phyloP scores from a whole-genome alignment of 2,329 filamentous ascomycete species.

The Keithomyces neogunnii region DNA sequence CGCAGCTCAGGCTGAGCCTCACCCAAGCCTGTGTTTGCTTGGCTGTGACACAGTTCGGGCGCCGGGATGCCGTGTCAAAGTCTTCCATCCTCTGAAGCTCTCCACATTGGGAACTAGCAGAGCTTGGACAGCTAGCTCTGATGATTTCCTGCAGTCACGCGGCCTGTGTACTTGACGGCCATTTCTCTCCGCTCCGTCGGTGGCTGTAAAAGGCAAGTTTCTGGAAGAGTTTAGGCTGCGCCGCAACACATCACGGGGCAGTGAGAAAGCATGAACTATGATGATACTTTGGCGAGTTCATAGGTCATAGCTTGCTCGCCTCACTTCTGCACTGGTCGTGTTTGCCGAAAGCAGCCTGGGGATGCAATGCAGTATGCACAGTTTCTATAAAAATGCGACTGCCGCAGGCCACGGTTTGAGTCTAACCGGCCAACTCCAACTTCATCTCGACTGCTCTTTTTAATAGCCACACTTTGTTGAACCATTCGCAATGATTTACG shows the following conservation, averaged over 20 bases:
- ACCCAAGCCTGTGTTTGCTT: background rate
- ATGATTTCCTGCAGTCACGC: background rate
- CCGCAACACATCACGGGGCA: too few species aligned
- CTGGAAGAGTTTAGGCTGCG: background rate
- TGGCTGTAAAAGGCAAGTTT: background rate
- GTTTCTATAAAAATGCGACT: too few species aligned
- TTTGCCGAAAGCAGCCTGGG: too few species aligned
- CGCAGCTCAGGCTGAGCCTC: background rate
- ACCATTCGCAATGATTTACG: slow-evolving; percentile 46
- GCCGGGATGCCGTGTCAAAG: background rate
- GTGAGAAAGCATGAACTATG: background rate
- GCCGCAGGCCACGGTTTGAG: too few species aligned
- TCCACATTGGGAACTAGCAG: too few species aligned
- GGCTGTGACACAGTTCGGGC: background rate
- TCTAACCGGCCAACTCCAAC: background rate
- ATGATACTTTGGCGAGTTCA: too few species aligned
- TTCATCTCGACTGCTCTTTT: background rate
- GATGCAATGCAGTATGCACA: too few species aligned
- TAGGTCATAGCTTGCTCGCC: too few species aligned
- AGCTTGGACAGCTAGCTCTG: background rate
- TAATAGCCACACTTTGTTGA: background rate
- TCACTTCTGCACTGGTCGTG: too few species aligned
- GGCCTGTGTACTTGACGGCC: background rate
- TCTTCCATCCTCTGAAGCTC: too few species aligned
- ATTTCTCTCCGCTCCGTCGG: background rate